These are phyloP conservation scores for Orbilia ellipsospora DNA, from an alignment of 2,329 filamentous ascomycete genomes.

Conservation along the genomic window DNA sequence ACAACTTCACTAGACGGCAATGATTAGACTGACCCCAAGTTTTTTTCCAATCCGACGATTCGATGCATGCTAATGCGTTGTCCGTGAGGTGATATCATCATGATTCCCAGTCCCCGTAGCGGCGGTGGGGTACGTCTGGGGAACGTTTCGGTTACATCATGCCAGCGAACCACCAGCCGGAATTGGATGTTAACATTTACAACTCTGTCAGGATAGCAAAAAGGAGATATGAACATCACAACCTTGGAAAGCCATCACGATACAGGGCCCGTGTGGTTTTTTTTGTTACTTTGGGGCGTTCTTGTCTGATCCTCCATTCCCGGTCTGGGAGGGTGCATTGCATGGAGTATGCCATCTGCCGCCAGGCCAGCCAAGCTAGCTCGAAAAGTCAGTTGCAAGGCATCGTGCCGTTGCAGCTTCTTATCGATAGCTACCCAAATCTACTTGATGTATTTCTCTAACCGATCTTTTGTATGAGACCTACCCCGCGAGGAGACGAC, in stretches of 20 bases:
- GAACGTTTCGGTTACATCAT: constrained; percentile 51
- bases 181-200: constrained; percentile 23
- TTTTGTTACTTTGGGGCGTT: background rate
- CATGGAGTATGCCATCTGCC: constrained; percentile 1
- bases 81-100: constrained; percentile 50
- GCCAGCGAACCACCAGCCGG: constrained; percentile 33
- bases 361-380: background rate
- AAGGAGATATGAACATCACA: background rate
- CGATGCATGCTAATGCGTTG: constrained; percentile 36
- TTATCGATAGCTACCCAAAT: constrained; percentile 26
- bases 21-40: background rate
- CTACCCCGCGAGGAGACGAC: background rate
- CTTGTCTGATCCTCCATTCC: constrained; percentile 8
- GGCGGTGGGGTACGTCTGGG: constrained; percentile 8
- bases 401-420: constrained; percentile 22
- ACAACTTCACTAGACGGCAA: constrained; percentile 3
- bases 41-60: background rate
- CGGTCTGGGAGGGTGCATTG: constrained; percentile 26
- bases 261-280: constrained; percentile 7
- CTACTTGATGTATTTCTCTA: background rate
- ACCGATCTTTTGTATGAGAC: background rate
- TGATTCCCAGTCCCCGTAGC: background rate
- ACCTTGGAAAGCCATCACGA: background rate
- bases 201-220: background rate
- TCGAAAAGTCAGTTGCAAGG: constrained; percentile 22